Base-by-base conservation (phyloP, 345 rosid genomes). In the Chamaenerion angustifolium region DNA sequence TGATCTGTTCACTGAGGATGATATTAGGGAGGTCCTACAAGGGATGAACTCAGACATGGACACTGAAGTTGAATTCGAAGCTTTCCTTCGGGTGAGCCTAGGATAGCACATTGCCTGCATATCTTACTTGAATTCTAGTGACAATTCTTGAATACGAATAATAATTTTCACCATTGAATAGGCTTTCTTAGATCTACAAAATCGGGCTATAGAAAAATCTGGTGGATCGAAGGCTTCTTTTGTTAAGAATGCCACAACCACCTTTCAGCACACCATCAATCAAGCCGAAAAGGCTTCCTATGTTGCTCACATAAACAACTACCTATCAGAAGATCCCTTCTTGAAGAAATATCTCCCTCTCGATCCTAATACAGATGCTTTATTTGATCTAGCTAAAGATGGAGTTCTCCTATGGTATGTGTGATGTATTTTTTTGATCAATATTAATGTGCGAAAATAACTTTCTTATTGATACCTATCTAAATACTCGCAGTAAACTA, bases 391-490 rank as follows among this genome's bases (percentile, higher is more conserved):
- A 56, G 83, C 71, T 18, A 92, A 77, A 71, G 72, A 80, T 61
- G 96, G 98, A 64, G 95, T 92, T 68, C 94, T 92, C 56, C 85
- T 87, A 64, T 92, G 96, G 98, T 92, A 75, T 52, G 56, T 46
- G 45, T 47, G 31, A 13, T 41, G 13, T 17, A 5, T 57, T 43
- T 43, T 50, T 14, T 43, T 8, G 1, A 46, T 19, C 13, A 15
- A 12, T 43, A 54, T 46, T 12, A 8, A 54, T 48, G 11, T 55
- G 8, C 16, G 44, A 42, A 50, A 42, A 23, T 48, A 44, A 57
- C 51, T 14, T 44, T 19, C 46, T 42, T 56, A 45, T 49, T 70
- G 55, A 58, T 60, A 54, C 35, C 41, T 42, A 40, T 31, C 21
- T 59, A 58, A 25, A 21, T 58, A 71, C 16, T 12, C 80, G 78